Evolutionary conservation across 2,329 filamentous ascomycete species (phyloP).

Genomic region (Penicillium sumatraense): DNA sequence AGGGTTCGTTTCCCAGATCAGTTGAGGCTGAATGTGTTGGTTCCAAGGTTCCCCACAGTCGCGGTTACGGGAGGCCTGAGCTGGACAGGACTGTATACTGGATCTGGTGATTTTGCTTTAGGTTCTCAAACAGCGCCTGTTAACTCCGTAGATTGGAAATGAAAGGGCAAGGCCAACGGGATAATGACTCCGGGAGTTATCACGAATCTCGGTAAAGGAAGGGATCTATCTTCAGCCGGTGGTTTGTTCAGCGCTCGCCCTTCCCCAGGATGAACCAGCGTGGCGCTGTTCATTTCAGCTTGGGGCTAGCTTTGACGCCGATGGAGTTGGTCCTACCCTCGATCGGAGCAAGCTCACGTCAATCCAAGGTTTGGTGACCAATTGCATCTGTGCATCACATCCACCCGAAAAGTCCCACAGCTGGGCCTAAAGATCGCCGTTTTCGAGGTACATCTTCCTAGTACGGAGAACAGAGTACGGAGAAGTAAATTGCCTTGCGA

Average conservation of each 20-base stretch:
- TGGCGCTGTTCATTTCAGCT: neutral
- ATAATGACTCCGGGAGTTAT: neutral
- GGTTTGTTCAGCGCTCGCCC: neutral
- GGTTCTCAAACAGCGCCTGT: neutral
- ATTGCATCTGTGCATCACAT: neutral
- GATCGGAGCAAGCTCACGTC: conserved; percentile 1
- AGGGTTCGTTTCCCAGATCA: neutral
- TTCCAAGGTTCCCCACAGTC: conserved; percentile 1
- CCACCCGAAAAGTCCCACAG: neutral
- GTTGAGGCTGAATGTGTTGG: conserved; percentile 3
- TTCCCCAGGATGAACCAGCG: neutral
- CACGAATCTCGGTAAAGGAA: neutral
- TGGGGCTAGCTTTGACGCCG: conserved; percentile 3
- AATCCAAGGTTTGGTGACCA: neutral
- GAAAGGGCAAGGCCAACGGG: no score
- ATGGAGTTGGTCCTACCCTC: neutral
- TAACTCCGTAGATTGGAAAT: no score
- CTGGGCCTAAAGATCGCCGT: neutral
- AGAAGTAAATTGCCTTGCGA: neutral
- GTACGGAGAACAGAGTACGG: no score
- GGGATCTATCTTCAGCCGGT: neutral
- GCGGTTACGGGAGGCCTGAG: conserved; percentile 4
- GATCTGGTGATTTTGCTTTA: neutral
- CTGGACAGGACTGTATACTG: neutral
- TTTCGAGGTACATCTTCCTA: neutral